Conservation (phyloP, 345 rosid species). For the Nephelium lappaceum region DNA sequence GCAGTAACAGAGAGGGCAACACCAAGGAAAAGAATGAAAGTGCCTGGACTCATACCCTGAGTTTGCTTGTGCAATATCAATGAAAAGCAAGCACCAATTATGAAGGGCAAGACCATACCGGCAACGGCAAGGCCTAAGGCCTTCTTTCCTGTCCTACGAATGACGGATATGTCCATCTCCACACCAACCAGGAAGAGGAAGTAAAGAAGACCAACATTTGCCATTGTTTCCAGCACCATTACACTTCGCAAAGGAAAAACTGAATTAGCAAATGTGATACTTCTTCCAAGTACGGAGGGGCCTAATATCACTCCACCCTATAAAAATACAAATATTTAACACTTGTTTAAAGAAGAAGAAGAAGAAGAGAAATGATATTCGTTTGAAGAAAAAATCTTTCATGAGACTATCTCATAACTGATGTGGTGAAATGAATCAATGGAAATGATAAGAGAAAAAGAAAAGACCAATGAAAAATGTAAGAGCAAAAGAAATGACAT, state of each 20-base stretch:
- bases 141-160: slow-evolving; percentile 68
- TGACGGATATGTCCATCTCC: slow-evolving; percentile 88
- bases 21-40: slow-evolving; percentile 76
- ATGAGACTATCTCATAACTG: too few species aligned
- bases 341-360: too few species aligned
- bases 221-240: slow-evolving; percentile 98
- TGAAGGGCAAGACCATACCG: slow-evolving; percentile 86
- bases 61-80: slow-evolving; percentile 35
- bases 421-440: too few species aligned
- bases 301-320: slow-evolving; percentile 90
- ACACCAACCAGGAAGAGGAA: slow-evolving; percentile 91
- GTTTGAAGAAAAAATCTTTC: too few species aligned
- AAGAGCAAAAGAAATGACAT: too few species aligned
- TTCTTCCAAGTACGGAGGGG: slow-evolving; percentile 77
- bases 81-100: slow-evolving; percentile 56
- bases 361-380: too few species aligned
- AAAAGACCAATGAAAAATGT: too few species aligned
- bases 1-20: slow-evolving; percentile 94
- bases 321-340: too few species aligned
- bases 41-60: slow-evolving; percentile 38
- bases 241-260: slow-evolving; percentile 85
- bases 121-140: slow-evolving; percentile 62
- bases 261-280: slow-evolving; percentile 32
- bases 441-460: too few species aligned
- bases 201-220: slow-evolving; percentile 85